Evolutionary conservation across 169 alveolate species (phyloP).

Genomic region (Plasmodium sp.): DNA sequence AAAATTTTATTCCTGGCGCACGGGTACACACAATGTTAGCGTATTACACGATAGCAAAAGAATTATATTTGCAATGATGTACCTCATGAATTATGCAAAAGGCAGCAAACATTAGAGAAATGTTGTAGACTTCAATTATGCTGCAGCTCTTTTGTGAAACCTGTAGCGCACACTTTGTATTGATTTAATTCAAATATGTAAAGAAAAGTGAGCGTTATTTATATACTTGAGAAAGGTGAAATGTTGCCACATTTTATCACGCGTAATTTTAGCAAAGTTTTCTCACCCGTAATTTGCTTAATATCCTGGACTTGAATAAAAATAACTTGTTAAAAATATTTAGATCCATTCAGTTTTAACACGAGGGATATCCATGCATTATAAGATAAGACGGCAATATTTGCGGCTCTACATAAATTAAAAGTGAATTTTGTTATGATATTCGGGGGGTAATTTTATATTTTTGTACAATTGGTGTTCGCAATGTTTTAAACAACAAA

Average conservation of each 20-base stretch:
- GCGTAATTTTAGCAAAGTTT: not conserved
- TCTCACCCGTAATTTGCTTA: not conserved
- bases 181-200: not conserved
- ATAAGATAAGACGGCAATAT: not conserved
- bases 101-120: not conserved
- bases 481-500: not conserved
- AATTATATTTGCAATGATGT: not conserved
- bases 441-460: not conserved
- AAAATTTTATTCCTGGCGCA: not conserved
- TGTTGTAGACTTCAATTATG: not conserved
- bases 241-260: not conserved
- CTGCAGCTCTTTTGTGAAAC: not conserved
- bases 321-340: not conserved
- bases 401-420: not conserved
- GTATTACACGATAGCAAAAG: not conserved
- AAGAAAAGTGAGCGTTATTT: not conserved
- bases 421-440: not conserved
- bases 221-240: not conserved
- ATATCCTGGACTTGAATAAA: not conserved
- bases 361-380: not conserved
- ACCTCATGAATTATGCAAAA: not conserved
- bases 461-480: not conserved
- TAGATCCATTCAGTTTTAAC: not conserved
- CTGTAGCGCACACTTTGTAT: not conserved
- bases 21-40: not conserved